Percentiles rank a stretch among this genome's conserved stretches.
These are phyloP conservation scores for Microstegium vimineum DNA, from an alignment of 176 grass and related monocot genomes.

Conservation along the genomic window DNA sequence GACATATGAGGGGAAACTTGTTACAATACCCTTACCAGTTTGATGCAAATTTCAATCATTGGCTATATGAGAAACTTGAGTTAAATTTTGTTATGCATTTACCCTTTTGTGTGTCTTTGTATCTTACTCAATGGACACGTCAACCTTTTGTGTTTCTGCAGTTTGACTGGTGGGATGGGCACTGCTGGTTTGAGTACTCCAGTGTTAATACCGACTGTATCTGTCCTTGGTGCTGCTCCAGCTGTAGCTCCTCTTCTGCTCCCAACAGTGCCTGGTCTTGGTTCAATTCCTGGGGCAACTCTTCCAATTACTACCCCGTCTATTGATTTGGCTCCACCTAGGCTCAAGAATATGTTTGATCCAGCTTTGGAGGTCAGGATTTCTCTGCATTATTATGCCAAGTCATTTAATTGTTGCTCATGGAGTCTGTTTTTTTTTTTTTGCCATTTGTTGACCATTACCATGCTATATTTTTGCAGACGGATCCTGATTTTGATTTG, in stretches of 20 bases:
- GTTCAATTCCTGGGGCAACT: conserved; percentile 31
- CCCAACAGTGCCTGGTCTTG: conserved; percentile 41
- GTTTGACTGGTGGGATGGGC: conserved; percentile 55
- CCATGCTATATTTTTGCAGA: conserved; percentile 40
- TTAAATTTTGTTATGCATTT: not conserved
- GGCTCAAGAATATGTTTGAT: conserved; percentile 99
- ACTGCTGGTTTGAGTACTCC: conserved; percentile 41
- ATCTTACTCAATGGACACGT: not conserved
- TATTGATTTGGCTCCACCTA: conserved; percentile 50
- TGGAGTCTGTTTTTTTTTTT: not conserved
- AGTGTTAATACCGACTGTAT: conserved; percentile 41
- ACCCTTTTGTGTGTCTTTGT: not conserved
- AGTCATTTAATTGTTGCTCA: not conserved
- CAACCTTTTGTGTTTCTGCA: conserved; percentile 31
- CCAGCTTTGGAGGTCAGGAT: conserved; percentile 66
- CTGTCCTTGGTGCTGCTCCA: conserved; percentile 74
- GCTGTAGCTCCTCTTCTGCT: conserved; percentile 31
- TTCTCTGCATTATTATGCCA: not conserved
- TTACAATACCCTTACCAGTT: not conserved
- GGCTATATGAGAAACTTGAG: not conserved
- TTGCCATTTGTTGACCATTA: not conserved
- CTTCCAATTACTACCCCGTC: conserved; percentile 39
- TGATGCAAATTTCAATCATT: conserved; percentile 11
- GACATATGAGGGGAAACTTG: not conserved
- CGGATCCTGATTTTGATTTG: conserved; percentile 84